Percentiles rank a stretch among this genome's conserved stretches.
These are phyloP conservation scores for Lactuca saligna DNA, from an alignment of 129 eudicot species.

Conservation along the genomic window DNA sequence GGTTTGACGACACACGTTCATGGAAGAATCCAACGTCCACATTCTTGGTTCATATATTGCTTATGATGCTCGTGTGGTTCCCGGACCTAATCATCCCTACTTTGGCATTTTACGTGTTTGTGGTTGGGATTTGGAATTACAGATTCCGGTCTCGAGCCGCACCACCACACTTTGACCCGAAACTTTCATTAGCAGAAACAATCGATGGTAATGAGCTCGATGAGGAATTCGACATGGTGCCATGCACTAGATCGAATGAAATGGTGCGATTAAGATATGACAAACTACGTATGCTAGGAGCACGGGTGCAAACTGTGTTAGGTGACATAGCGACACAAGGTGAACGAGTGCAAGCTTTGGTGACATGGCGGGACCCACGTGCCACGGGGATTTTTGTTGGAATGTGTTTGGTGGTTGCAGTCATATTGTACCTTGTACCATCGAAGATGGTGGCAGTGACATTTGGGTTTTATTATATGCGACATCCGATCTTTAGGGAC, in stretches of 20 bases:
- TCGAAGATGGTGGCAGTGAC: slow-evolving; percentile 95
- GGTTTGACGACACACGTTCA: slow-evolving; percentile 77
- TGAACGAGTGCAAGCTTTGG: slow-evolving; percentile 78
- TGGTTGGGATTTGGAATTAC: slow-evolving; percentile 83
- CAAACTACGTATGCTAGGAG: slow-evolving; percentile 76
- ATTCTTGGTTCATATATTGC: slow-evolving; percentile 74
- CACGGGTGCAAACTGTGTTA: slow-evolving; percentile 71
- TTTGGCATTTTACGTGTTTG: slow-evolving; percentile 75
- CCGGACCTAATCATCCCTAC: slow-evolving; percentile 86
- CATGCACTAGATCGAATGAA: slow-evolving; percentile 66
- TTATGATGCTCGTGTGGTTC: slow-evolving; percentile 92
- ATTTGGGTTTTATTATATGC: slow-evolving; percentile 65
- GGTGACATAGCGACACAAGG: slow-evolving; percentile 92
- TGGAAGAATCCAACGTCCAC: slow-evolving; percentile 94
- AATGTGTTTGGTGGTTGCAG: slow-evolving; percentile 70
- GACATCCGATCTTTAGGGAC: slow-evolving; percentile 89
- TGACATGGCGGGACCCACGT: slow-evolving; percentile 95
- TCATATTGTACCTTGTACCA: slow-evolving; percentile 76
- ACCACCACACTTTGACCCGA: slow-evolving; percentile 80
- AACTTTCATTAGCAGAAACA: slow-evolving; percentile 70
- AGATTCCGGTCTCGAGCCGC: slow-evolving; percentile 49
- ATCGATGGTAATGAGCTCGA: slow-evolving; percentile 81
- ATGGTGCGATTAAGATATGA: slow-evolving; percentile 78
- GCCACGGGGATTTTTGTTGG: slow-evolving; percentile 90
- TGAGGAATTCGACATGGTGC: slow-evolving; percentile 77